Percentiles rank a stretch among this genome's conserved stretches.
Conservation (phyloP, 805 yeast species). For the Millerozyma miso region DNA sequence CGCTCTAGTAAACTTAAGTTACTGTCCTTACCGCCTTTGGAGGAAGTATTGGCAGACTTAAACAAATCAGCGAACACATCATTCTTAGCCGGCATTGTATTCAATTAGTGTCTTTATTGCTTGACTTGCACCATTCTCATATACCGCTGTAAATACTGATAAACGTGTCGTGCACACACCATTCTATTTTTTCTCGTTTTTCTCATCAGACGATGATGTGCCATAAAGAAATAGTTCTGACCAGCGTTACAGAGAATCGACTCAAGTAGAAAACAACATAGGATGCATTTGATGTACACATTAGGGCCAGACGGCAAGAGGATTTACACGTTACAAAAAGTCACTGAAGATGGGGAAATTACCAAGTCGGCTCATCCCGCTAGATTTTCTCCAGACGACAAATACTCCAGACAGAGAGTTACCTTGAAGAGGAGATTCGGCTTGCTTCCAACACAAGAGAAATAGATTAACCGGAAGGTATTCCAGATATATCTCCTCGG, state of each 20-base stretch:
- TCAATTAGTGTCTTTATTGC: not conserved
- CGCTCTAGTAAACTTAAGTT: constrained; percentile 22
- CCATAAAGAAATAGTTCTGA: not conserved
- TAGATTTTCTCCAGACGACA: constrained; percentile 98
- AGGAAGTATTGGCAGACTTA: constrained; percentile 23
- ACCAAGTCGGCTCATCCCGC: constrained; percentile 99
- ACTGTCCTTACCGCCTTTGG: constrained; percentile 7
- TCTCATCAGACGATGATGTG: not conserved
- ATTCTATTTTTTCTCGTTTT: not conserved
- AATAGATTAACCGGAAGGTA: too few relatives aligned
- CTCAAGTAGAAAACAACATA: constrained; percentile 7
- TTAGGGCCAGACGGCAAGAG: constrained; percentile 93
- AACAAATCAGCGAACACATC: constrained; percentile 45
- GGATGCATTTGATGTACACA: constrained; percentile 99
- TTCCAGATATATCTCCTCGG: too few relatives aligned
- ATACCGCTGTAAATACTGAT: not conserved
- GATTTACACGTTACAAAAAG: constrained; percentile 83
- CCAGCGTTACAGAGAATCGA: not conserved
- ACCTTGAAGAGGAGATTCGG: constrained; percentile 93
- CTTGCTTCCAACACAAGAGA: constrained; percentile 78
- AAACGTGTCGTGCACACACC: not conserved
- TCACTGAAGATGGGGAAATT: constrained; percentile 81
- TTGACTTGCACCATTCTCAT: not conserved
- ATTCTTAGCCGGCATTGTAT: constrained; percentile 35
- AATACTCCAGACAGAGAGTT: constrained; percentile 98